Base-by-base conservation (phyloP, 108 stramenopile species). In the Fistulifera pelliculosa region DNA sequence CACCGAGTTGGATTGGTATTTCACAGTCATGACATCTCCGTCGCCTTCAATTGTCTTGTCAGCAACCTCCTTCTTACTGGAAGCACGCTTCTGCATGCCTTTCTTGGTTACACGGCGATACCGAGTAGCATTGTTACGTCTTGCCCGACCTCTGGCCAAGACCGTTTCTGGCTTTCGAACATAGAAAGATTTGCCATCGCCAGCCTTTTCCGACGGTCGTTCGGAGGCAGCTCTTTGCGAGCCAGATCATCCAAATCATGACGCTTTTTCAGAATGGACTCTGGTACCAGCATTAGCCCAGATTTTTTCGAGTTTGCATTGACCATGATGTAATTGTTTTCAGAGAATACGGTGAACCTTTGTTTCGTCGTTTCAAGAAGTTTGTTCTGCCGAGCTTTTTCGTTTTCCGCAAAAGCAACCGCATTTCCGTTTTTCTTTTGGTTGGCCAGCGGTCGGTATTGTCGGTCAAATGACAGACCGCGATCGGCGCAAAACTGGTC, bases 11-110 rank as follows among this genome's bases (percentile, higher is more conserved):
- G 80, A 52, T 49, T 76, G 76, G 67, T 83, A 91, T 47, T 49
- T 57, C 49, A 48, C 50, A 21, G 16, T 64, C 58, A 31, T 73
- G 24, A 17, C 52, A 22, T 55, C 64, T n/a, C 57, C 69, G 3
- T 54, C 64, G 16, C 41, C 49, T 25, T 68, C 66, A 52, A 83
- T 63, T 52, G 67, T 68, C 68, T 79, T 87, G 2, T 27, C 66
- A 56, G 75, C 68, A 5, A 74, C 51, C 10, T 68, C 77, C 6
- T 56, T 55, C 42, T 74, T 83, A 38, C 81, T 73, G 35, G 76
- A 79, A 1, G 83, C 90, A 25, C 85, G 65, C 48, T 78, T 91
- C 52, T 83, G 81, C 90, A 91, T 91, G 21, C 90, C 90, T 71
- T 85, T 85, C 61, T 81, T 87, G 49, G 56, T 52, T 4, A 91